A percentile compares a stretch with the other conserved stretches of the same genome.
phyloP scores from a whole-genome alignment of 2,329 filamentous ascomycete genomes.

The Cercospora zeae-maydis region DNA sequence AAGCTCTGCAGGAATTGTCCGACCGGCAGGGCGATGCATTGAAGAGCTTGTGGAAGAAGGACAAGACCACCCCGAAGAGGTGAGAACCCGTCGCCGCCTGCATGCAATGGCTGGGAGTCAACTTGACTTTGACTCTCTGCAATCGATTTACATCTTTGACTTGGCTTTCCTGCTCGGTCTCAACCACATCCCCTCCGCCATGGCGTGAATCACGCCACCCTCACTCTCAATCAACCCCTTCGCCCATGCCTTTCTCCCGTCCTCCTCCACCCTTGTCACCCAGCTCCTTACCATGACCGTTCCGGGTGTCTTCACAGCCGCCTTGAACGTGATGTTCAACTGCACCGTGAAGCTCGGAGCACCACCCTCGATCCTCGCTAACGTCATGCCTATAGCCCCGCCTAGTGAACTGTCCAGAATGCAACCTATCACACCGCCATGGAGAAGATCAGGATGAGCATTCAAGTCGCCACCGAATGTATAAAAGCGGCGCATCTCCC shows the following conservation, averaged over 20 bases:
- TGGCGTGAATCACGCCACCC: slow-evolving; percentile 20
- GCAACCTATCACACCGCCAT: slow-evolving; percentile 24
- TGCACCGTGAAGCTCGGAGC: slow-evolving; percentile 25
- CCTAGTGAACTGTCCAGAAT: slow-evolving; percentile 23
- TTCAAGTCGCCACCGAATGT: slow-evolving; percentile 24
- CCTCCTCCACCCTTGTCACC: slow-evolving; percentile 21
- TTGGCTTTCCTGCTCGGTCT: slow-evolving; percentile 13
- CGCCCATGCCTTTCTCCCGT: slow-evolving; percentile 25
- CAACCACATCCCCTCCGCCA: slow-evolving; percentile 26
- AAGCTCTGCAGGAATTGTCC: not conserved
- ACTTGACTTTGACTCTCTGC: not conserved
- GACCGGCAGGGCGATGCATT: not conserved
- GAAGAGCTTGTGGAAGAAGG: not conserved
- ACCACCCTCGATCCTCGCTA: slow-evolving; percentile 10
- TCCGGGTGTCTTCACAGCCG: slow-evolving; percentile 23
- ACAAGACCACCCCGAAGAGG: not conserved
- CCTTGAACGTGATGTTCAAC: slow-evolving; percentile 24
- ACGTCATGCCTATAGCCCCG: slow-evolving; percentile 16
- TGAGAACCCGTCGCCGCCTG: too few relatives aligned
- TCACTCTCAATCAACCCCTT: slow-evolving; percentile 22
- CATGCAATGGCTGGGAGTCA: too few relatives aligned
- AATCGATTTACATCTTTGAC: not conserved
- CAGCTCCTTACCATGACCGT: slow-evolving; percentile 22
- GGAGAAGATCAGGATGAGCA: slow-evolving; percentile 23
- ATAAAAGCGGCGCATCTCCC: slow-evolving; percentile 23